Percentiles rank a stretch among this genome's conserved stretches.
phyloP scores from a whole-genome alignment of 805 yeast genomes.

The Lipomyces yamadae region DNA sequence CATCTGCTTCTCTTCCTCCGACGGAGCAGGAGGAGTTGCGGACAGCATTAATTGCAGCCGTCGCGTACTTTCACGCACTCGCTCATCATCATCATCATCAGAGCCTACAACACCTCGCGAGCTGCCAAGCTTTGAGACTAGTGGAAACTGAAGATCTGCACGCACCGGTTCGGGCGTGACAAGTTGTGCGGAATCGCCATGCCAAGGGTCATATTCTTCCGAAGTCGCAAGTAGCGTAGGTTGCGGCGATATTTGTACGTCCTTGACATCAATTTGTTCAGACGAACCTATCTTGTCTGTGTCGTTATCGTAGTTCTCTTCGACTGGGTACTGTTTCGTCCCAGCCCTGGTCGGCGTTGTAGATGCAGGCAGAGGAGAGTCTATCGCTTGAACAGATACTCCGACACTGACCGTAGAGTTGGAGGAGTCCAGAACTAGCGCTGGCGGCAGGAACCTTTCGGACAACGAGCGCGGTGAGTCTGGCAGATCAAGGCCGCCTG shows the following conservation, averaged over 20 bases:
- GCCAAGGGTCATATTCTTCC: slow-evolving; percentile 12
- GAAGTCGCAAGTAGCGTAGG: background rate
- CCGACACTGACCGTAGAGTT: background rate
- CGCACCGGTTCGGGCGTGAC: slow-evolving; percentile 3
- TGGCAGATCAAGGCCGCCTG: slow-evolving; percentile 29
- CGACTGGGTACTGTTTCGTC: too few relatives aligned
- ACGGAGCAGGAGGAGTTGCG: slow-evolving; percentile 4
- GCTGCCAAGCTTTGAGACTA: background rate
- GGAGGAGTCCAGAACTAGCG: slow-evolving; percentile 8
- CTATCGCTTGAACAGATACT: background rate
- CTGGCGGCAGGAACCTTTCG: slow-evolving; percentile 22
- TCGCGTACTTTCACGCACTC: slow-evolving; percentile 22
- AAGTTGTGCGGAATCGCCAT: background rate
- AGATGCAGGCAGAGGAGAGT: background rate
- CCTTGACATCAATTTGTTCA: background rate
- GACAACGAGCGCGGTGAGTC: slow-evolving; percentile 26
- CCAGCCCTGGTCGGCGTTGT: background rate
- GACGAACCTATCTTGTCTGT: background rate
- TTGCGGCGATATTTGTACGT: background rate
- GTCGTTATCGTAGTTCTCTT: background rate
- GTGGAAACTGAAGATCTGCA: slow-evolving; percentile 10
- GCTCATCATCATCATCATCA: slow-evolving; percentile 20
- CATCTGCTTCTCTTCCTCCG: slow-evolving; percentile 12
- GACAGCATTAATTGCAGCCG: slow-evolving; percentile 29
- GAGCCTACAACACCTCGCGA: background rate